Base-by-base conservation (phyloP, 1,284 basidiomycete genomes). In the Blastosporella zonata region DNA sequence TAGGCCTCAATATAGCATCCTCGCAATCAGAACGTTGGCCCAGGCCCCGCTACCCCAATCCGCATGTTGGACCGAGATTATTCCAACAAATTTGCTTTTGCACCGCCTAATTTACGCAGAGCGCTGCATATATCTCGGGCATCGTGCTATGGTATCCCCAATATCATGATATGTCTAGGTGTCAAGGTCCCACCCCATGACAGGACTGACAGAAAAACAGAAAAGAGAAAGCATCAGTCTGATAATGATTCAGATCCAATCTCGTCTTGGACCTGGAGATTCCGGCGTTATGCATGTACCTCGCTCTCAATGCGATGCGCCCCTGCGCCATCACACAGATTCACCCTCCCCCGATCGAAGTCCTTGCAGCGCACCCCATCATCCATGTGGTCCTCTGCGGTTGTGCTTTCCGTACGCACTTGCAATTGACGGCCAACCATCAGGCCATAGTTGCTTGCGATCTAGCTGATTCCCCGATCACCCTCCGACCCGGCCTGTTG, bases 21-120 rank as follows among this genome's bases (percentile, higher is more conserved):
- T 53, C 40, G 47, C 44, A 46, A 50, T 36, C 48, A 53, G 25
- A 38, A 22, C 38, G 17, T 35, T 20, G 41, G 18, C 22, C 21
- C 31, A 20, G 25, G 10, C 25, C 25, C 25, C 18, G 34, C 15
- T 3, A 9, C 12, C 10, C 18, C 2, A 5, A 27, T 17, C 37
- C 22, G 34, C 35, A 9, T 15, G 13, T 37, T 21, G 36, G 36
- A 20, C 33, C 33, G 33, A 34, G 25, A 35, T 10, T 10, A 27
- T 27, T 27, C 25, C 10, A n/a, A n/a, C n/a, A n/a, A n/a, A n/a
- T n/a, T n/a, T n/a, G n/a, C n/a, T n/a, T n/a, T n/a, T n/a, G n/a
- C n/a, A 27, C 6, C 9, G 25, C 25, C 25, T 27, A 27, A 5
- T 6, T 9, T 27, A 27, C 25, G 9, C 25, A 5, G 5, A 27